Evolutionary conservation across 805 yeast species (phyloP), one percentile per base, ranked within the genome.

Genomic region (Yarrowia deformans): DNA sequence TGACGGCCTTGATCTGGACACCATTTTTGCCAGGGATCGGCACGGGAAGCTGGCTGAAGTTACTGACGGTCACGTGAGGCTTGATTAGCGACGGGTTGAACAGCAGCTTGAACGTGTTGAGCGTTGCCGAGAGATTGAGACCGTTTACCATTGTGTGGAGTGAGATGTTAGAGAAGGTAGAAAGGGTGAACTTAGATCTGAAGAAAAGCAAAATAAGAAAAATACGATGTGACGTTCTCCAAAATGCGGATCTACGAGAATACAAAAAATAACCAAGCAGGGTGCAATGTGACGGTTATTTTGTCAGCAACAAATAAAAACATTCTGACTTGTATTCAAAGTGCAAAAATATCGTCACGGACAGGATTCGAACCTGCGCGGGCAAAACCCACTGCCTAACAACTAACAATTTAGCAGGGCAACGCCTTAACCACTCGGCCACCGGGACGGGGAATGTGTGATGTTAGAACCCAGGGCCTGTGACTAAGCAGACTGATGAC

Each of bases 331-430:
- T 34, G n/a, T n/a, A 5, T 18, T 14, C 37, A 6, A 34, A 2
- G 5, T 3, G 1, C 13, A 84, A 85, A 85, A 82, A 85, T 81
- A 81, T 74, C 97, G 97, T 90, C 90, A 91, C 96, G 90, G 96
- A 91, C 97, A 91, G 96, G 97, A 91, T 91, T 91, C 97, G 97
- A 91, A 91, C 97, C 96, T 91, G 97, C 97, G 97, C 88, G 86
- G 89, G 91, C 87, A 88, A 84, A 88, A 87, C 91, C 89, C 91
- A 88, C 87, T 87, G 90, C 91, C 92, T 68, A 4, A 61, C 70
- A 49, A 43, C 60, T 69, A 69, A 46, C 40, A 19, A 73, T 76
- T 82, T 87, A 88, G 92, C 91, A 88, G 93, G 91, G 92, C 88
- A 87, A 87, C 93, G 90, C 92, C 92, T 88, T 88, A 88, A 88